Evolutionary conservation across 208 protist species (phyloP).

Genomic region (Trypanosoma mega): DNA sequence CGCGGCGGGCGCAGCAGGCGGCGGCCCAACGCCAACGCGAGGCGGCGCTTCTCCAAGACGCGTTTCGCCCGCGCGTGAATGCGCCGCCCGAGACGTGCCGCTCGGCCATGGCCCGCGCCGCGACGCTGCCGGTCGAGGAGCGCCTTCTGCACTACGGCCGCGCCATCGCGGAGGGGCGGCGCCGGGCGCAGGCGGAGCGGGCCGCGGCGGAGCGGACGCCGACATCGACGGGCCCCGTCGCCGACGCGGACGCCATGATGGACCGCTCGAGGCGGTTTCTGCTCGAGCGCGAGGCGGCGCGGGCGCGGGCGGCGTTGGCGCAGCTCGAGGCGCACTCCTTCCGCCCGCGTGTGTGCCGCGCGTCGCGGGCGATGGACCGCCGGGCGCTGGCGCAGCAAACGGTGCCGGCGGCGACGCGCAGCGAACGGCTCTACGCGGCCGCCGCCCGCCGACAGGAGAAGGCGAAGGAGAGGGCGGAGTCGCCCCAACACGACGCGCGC

Average conservation of each 20-base stretch:
- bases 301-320: conserved; percentile 25
- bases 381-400: conserved; percentile 1
- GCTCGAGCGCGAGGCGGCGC: conserved; percentile 35
- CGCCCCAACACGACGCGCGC: conserved; percentile 20
- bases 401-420: conserved; percentile 24
- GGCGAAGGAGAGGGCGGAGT: conserved; percentile 9
- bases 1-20: conserved; percentile 15
- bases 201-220: conserved; percentile 38
- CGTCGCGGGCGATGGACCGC: conserved; percentile 58
- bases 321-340: conserved; percentile 38
- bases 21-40: conserved; percentile 39
- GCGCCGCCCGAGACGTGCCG: conserved; percentile 9
- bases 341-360: conserved; percentile 57
- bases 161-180: conserved; percentile 33
- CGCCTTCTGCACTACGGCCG: conserved; percentile 79
- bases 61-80: conserved; percentile 70
- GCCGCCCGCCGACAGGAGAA: conserved; percentile 28
- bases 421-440: conserved; percentile 42
- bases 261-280: conserved; percentile 44
- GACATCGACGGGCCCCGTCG: too few species aligned
- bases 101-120: conserved; percentile 11
- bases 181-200: conserved; percentile 33
- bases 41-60: conserved; percentile 28
- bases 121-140: conserved; percentile 63
- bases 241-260: too few species aligned